Evolutionary conservation across 1,139 yeast species (phyloP), one percentile per base, ranked within the genome.

Genomic region (Pichia sp.): DNA sequence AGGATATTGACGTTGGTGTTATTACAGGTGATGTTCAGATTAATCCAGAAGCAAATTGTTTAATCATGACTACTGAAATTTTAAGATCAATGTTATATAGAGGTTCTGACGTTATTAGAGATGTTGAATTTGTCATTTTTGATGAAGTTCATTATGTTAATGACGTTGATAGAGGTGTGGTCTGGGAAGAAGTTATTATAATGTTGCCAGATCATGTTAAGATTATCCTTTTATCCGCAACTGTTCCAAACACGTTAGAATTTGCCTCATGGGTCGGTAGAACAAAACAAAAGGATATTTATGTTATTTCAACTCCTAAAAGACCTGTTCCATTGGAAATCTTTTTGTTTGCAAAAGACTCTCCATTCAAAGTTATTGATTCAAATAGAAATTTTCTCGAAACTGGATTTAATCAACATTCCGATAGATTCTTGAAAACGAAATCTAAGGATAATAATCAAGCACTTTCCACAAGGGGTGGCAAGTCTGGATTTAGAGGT

Each of bases 181-280:
- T 92, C 33, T 92, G 99, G 99, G 99, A 92, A 69, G 99, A 92
- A 67, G 94, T 96, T 23, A 92, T 92, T 54, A 92, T 92, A 51
- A 74, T 92, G 68, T 73, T 92, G 45, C 99, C 99, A 3, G 96
- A 90, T 58, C 94, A 92, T 67, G 96, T 94, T 37, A 70, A 72
- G 48, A 66, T 72, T 35, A 71, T 73, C 20, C 82, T 89, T 55
- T 70, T 89, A 53, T 89, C 97, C 12, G 99, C 99, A 41, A 92
- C 99, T 3, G 94, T 92, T 52, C 98, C 99, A 33, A 92, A 92
- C 63, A 96, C 98, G 4, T 85, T 87, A 84, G 97, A 92, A 62
- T 92, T 92, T 70, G 98, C 98, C 9, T 95, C 90, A 60, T 92
- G 99, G 99, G 87, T 94, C 45, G 95, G 96, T 58, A 83, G 98